Evolutionary conservation across 2,329 filamentous ascomycete species (phyloP).

Genomic region (Sclerotinia sclerotiorum): DNA sequence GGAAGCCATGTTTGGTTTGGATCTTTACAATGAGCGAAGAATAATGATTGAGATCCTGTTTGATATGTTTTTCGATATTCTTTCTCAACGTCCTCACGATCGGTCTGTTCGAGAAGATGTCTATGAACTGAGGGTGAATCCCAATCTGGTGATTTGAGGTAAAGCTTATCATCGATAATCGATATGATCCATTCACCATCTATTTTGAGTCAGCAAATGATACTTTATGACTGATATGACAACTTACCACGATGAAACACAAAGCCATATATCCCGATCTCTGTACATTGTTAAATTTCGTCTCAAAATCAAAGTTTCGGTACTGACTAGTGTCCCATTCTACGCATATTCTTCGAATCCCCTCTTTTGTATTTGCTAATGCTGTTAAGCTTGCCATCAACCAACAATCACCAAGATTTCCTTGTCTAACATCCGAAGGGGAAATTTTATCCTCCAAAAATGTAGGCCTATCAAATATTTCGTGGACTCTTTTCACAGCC

Average conservation of each 20-base stretch:
- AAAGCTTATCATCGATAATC: constrained; percentile 89
- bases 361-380: constrained; percentile 68
- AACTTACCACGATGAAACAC: constrained; percentile 66
- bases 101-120: constrained; percentile 71
- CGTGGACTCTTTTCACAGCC: constrained; percentile 71
- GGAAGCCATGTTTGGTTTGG: constrained; percentile 82
- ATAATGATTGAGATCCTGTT: constrained; percentile 68
- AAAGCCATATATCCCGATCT: constrained; percentile 84
- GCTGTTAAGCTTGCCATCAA: constrained; percentile 77
- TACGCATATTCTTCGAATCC: constrained; percentile 73
- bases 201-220: constrained; percentile 11
- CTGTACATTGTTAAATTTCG: constrained; percentile 24
- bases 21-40: constrained; percentile 73
- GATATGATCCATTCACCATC: constrained; percentile 92
- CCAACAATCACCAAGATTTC: constrained; percentile 81
- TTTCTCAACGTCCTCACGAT: constrained; percentile 69
- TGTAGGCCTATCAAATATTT: constrained; percentile 74
- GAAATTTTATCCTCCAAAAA: constrained; percentile 79
- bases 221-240: not conserved
- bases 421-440: constrained; percentile 78
- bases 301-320: not conserved
- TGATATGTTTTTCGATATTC: constrained; percentile 56
- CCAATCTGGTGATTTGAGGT: constrained; percentile 78
- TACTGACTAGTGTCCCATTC: constrained; percentile 59
- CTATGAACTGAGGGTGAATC: constrained; percentile 76